Base-by-base conservation (phyloP, 768 basidiomycete genomes). In the Naganishia randhawae region DNA sequence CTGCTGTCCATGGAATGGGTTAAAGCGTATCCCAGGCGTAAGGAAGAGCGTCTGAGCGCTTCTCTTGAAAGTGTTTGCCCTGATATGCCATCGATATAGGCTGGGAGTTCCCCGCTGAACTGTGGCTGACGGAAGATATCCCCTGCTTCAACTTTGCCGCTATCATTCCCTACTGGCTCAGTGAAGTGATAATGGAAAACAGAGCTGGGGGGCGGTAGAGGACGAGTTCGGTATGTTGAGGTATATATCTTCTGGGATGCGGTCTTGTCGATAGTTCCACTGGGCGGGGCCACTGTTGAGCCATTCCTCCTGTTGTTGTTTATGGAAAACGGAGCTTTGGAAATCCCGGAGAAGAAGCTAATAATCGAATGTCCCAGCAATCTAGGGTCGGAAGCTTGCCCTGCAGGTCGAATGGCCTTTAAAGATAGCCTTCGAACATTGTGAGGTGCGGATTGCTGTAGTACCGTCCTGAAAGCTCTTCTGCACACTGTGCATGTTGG, bases 131-230 rank as follows among this genome's bases (percentile, higher is more conserved):
- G 1, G 41, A 19, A 53, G 16, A 9, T 19, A 14, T 35, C 33
- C 22, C 19, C 19, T 25, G 25, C 39, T 14, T 5, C 22, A 17
- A 9, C 22, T 14, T 39, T 61, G 37, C 3, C 33, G 8, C 16
- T 32, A 25, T 48, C 19, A 32, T 4, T 11, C 55, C 9, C 16
- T 6, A 31, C 19, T 11, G 27, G 17, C 17, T 9, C 2, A 31
- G 50, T 2, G 54, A 69, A 66, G 25, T 63, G 54, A 45, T 54
- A 69, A 31, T 69, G 69, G 39, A 69, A 69, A 31, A 69, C 22
- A n/a, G 69, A 69, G 11, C 64, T 62, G 16, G 67, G 61, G 29
- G 42, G 57, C 11, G 67, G 67, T 27, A 68, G n/a, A n/a, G 57
- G 45, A 25, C 55, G 61, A 25, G n/a, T 29, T 33, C 32, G 45